Percentiles rank a stretch among this genome's conserved stretches.
Evolutionary conservation across 2,329 filamentous ascomycete species (phyloP).

Genomic region (Clonostachys solani): DNA sequence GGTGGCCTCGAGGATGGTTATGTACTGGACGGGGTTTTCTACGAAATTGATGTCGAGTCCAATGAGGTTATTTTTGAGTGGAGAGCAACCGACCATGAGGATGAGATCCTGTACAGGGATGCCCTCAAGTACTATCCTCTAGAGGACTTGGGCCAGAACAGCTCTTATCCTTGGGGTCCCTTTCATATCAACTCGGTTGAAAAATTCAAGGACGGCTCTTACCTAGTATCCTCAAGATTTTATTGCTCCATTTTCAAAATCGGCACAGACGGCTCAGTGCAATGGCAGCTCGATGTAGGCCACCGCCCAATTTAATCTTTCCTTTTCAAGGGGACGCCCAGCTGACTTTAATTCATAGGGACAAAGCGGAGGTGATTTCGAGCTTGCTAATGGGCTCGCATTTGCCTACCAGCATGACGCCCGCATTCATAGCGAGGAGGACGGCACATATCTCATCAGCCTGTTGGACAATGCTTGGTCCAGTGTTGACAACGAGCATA

Average conservation of each 20-base stretch:
- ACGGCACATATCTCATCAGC: constrained; percentile 15
- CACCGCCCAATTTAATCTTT: no score
- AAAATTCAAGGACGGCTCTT: constrained; percentile 11
- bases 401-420: constrained; percentile 30
- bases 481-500: constrained; percentile 8
- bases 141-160: constrained; percentile 1
- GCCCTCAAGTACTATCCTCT: constrained; percentile 2
- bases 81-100: constrained; percentile 27
- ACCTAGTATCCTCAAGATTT: constrained; percentile 8
- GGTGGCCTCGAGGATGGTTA: constrained; percentile 10
- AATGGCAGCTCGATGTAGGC: constrained; percentile 16
- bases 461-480: constrained; percentile 26
- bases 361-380: constrained; percentile 9
- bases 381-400: constrained; percentile 15
- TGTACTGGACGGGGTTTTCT: constrained; percentile 25
- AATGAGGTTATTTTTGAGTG: constrained; percentile 31
- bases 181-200: constrained; percentile 19
- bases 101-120: background rate
- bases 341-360: no score
- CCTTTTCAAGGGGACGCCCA: no score
- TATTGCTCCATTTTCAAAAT: constrained; percentile 6
- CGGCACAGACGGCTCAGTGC: constrained; percentile 6
- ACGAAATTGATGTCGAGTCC: constrained; percentile 34
- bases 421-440: constrained; percentile 13
- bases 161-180: constrained; percentile 9